phyloP scores from a whole-genome alignment of 345 rosid species.

The Toxicodendron radicans region DNA sequence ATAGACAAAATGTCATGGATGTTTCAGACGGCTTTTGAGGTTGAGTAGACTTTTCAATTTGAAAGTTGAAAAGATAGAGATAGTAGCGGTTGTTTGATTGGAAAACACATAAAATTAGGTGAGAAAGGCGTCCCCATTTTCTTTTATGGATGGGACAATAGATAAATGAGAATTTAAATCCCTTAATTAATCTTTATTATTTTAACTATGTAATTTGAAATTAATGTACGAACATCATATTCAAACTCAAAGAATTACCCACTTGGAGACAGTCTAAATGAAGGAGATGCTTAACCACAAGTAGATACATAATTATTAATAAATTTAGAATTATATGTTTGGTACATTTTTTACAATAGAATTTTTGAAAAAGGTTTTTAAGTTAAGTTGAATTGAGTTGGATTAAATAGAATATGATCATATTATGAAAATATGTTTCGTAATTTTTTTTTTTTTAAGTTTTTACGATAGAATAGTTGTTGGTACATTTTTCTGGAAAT shows the following conservation, averaged over 20 bases:
- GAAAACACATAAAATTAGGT: neutral
- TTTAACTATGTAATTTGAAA: neutral
- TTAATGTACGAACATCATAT: neutral
- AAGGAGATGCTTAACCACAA: neutral
- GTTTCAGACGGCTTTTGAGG: slow-evolving; percentile 2
- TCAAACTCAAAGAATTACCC: neutral
- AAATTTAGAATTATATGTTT: too few relatives aligned
- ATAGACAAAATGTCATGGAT: neutral
- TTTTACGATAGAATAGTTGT: too few relatives aligned
- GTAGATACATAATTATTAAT: too few relatives aligned
- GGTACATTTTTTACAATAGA: too few relatives aligned
- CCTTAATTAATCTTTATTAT: neutral
- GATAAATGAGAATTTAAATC: neutral
- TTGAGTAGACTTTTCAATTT: neutral
- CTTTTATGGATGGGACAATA: neutral
- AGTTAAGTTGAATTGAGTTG: too few relatives aligned
- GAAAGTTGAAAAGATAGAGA: slow-evolving; percentile 21
- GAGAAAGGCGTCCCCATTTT: slow-evolving; percentile 4
- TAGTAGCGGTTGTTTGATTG: neutral
- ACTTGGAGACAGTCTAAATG: too few relatives aligned
- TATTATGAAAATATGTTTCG: too few relatives aligned
- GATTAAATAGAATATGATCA: too few relatives aligned
- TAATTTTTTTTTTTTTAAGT: too few relatives aligned
- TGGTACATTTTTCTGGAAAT: too few relatives aligned
- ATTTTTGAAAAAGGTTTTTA: too few relatives aligned